These are phyloP conservation scores for Starmerella tilneyi DNA, from an alignment of 805 yeast genomes.

Conservation along the genomic window DNA sequence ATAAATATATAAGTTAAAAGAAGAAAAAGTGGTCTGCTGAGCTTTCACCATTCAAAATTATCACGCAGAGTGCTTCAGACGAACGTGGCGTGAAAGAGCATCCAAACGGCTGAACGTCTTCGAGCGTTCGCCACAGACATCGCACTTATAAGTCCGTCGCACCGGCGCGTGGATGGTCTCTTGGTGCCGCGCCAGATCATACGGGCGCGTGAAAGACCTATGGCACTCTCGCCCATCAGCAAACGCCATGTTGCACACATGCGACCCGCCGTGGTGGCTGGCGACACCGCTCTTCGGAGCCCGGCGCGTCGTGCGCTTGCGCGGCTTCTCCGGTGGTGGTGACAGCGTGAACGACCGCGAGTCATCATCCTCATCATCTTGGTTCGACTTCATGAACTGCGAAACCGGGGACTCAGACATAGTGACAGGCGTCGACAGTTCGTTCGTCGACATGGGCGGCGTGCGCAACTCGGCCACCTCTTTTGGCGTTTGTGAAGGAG, in stretches of 20 bases:
- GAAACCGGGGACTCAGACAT: neutral
- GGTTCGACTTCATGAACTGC: too few species aligned
- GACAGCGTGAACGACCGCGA: too few species aligned
- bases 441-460: neutral
- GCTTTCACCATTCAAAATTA: too few species aligned
- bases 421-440: neutral
- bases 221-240: conserved; percentile 45
- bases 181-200: conserved; percentile 89
- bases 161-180: conserved; percentile 89
- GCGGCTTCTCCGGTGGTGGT: conserved; percentile 9
- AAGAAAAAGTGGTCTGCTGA: too few species aligned
- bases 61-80: conserved; percentile 65
- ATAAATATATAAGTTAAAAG: conserved; percentile 1
- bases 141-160: conserved; percentile 76
- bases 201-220: conserved; percentile 83
- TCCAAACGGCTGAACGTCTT: conserved; percentile 90
- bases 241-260: conserved; percentile 22
- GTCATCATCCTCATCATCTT: too few species aligned
- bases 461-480: neutral
- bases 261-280: conserved; percentile 10
- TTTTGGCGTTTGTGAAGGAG: neutral
- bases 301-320: conserved; percentile 5
- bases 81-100: conserved; percentile 85
- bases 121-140: conserved; percentile 66
- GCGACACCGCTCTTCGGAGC: neutral